Percentiles rank a stretch among this genome's conserved stretches.
These are phyloP conservation scores for Candida coleopterorum DNA, from an alignment of 805 yeast genomes.

Conservation along the genomic window DNA sequence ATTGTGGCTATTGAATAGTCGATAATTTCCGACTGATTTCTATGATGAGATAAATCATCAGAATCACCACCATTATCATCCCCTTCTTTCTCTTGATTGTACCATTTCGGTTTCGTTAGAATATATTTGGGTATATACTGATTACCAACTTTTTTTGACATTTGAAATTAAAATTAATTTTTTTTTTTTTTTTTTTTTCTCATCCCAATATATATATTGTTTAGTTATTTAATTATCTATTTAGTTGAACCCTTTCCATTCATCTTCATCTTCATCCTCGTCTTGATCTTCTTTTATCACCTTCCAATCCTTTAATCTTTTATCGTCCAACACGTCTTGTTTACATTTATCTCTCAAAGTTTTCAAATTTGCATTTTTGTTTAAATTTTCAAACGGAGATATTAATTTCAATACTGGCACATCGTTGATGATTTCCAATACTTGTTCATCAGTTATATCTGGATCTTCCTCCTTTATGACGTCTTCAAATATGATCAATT, in stretches of 20 bases:
- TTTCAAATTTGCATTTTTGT: constrained; percentile 48
- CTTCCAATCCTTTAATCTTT: constrained; percentile 64
- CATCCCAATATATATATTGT: too few species aligned
- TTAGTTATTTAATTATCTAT: neutral
- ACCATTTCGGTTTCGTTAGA: constrained; percentile 34
- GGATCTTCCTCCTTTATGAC: constrained; percentile 41
- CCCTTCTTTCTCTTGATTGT: constrained; percentile 16
- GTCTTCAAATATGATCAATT: constrained; percentile 52
- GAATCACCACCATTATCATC: constrained; percentile 24
- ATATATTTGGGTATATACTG: constrained; percentile 39
- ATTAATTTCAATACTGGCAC: constrained; percentile 55
- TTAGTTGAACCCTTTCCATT: constrained; percentile 30
- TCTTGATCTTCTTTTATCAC: constrained; percentile 26
- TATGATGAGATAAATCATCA: constrained; percentile 54
- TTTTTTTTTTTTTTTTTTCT: constrained; percentile 1
- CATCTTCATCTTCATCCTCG: constrained; percentile 20
- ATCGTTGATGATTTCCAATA: constrained; percentile 28
- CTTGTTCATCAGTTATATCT: constrained; percentile 35
- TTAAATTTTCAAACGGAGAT: constrained; percentile 54
- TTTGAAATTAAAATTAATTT: neutral
- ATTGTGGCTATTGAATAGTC: constrained; percentile 49
- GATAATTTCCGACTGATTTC: constrained; percentile 35
- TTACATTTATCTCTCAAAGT: constrained; percentile 60
- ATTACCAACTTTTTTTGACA: constrained; percentile 12
- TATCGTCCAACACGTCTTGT: constrained; percentile 63